Evolutionary conservation across 345 rosid genomes (phyloP).

Genomic region (Linum lewisii): DNA sequence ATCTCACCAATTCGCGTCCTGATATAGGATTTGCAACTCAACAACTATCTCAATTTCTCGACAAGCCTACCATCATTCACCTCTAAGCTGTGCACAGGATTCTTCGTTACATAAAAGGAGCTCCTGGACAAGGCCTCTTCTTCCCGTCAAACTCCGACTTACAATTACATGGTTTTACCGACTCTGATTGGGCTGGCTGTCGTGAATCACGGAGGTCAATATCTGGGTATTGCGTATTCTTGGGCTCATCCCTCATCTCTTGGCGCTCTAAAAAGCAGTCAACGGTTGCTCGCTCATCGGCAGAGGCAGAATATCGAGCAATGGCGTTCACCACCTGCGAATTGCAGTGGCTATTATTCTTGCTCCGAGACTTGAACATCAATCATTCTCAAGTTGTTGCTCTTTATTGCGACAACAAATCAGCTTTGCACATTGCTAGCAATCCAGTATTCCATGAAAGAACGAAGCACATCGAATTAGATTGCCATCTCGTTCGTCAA

Average conservation of each 20-base stretch:
- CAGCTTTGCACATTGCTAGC: not conserved
- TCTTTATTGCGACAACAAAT: not conserved
- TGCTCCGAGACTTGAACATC: not conserved
- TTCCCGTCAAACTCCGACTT: not conserved
- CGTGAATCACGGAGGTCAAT: not conserved
- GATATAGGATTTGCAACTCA: not conserved
- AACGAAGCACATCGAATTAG: too few species aligned
- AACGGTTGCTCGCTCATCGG: not conserved
- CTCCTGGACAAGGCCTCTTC: not conserved
- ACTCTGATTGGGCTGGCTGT: not conserved
- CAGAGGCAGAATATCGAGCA: not conserved
- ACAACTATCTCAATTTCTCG: not conserved
- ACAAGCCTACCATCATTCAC: not conserved
- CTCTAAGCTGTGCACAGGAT: not conserved
- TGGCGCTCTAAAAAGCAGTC: too few species aligned
- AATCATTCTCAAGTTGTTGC: not conserved
- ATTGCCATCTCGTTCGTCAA: not conserved
- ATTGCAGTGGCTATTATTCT: not conserved
- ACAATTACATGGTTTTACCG: not conserved
- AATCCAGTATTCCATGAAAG: not conserved
- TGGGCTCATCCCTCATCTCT: not conserved
- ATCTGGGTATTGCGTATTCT: not conserved
- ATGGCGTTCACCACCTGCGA: not conserved
- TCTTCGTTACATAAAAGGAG: not conserved
- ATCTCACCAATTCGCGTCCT: not conserved